Percentiles rank a stretch among this genome's conserved stretches.
phyloP scores from a whole-genome alignment of 2,329 filamentous ascomycete species.

The Pseudopyrenochaeta lycopersici region DNA sequence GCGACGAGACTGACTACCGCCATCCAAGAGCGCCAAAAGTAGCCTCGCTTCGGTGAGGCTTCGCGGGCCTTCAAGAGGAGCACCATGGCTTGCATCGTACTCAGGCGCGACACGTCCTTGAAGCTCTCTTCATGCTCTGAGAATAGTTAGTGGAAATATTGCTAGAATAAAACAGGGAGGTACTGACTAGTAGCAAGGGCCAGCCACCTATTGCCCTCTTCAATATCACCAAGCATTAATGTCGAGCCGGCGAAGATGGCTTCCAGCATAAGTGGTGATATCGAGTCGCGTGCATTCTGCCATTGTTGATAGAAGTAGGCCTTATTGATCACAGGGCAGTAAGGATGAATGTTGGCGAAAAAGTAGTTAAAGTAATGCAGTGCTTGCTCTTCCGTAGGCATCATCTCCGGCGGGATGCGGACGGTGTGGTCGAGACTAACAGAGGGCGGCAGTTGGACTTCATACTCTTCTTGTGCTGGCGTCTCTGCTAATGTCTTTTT shows the following conservation, averaged over 20 bases:
- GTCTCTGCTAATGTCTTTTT: conserved; percentile 64
- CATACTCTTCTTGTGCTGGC: conserved; percentile 75
- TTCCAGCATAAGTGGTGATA: conserved; percentile 89
- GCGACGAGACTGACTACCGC: conserved; percentile 89
- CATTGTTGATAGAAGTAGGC: conserved; percentile 87
- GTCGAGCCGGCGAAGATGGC: conserved; percentile 91
- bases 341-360: conserved; percentile 90
- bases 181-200: conserved; percentile 82
- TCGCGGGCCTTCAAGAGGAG: conserved; percentile 91
- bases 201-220: conserved; percentile 90
- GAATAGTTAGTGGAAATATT: conserved; percentile 18
- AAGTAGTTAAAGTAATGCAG: conserved; percentile 89
- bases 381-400: conserved; percentile 86
- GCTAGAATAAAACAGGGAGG: not conserved
- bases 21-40: conserved; percentile 98
- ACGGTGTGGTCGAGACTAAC: conserved; percentile 78
- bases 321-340: conserved; percentile 88
- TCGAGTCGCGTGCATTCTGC: conserved; percentile 80
- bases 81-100: conserved; percentile 88
- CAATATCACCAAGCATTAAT: conserved; percentile 81
- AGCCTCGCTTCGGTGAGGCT: conserved; percentile 89
- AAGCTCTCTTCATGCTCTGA: conserved; percentile 90
- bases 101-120: conserved; percentile 88
- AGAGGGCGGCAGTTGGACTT: conserved; percentile 73
- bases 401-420: conserved; percentile 88